Evolutionary conservation across 306 rosid species (phyloP), one percentile per base, ranked within the genome.

Genomic region (Cyclanthera cordifolia): DNA sequence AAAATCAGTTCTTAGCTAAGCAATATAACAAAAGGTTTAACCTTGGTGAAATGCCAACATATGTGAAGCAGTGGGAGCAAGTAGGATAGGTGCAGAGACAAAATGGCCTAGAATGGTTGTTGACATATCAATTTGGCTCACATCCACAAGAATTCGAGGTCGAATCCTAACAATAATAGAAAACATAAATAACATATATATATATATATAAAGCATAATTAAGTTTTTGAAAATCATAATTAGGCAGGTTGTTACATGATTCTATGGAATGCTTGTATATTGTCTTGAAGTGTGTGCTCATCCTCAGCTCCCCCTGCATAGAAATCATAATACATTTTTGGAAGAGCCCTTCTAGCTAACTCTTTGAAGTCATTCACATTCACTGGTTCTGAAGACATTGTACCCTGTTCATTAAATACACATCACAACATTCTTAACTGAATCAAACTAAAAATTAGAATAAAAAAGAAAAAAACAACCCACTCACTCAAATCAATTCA

Each of bases 141-240:
- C 95, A n/a, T 87, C 90, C 45, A 85, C 78, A 37, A 85, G 87
- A 74, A 85, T 67, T 75, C 95, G 77, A 51, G 95, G 95, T 68
- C 74, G 70, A 51, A 87, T 49, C 81, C 95, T 87, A 78, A 45
- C 74, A 78, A 57, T 17, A 39, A 56, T 67, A 4, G 56, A 8
- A 53, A 17, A 15, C 6, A 45, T 28, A 39, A 43, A 21, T 37
- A 34, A 5, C 28, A 41, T 37, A 37, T 5, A 27, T 27, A 27
- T 1, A 27, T 27, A 27, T 27, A 27, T 7, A n/a, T n/a, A 46
- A n/a, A 37, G 28, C 46, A 8, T 25, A 55, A 39, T 9, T 34
- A 34, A 34, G 8, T 4, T 46, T 5, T 10, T 2, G 45, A 28
- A 37, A 69, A 37, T n/a, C 47, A 53, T 7, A 19, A 59, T 19